Evolutionary conservation across 257 asterid genomes (phyloP).

Genomic region (Craterostigma plantagineum): DNA sequence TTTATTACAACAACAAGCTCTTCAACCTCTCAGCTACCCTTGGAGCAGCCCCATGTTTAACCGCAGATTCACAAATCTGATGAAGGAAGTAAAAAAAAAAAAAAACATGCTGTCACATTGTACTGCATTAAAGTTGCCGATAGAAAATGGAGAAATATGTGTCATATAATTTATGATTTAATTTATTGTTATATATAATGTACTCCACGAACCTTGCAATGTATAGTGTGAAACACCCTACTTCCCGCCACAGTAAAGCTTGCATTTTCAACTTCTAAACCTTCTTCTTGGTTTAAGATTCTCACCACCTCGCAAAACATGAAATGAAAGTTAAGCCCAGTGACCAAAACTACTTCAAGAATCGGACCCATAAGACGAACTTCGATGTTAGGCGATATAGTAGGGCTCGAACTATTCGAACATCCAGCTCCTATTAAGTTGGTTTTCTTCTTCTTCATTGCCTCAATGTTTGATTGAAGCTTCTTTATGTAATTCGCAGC

Average conservation of each 20-base stretch:
- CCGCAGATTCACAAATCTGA: no score
- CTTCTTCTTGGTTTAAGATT: constrained; percentile 38
- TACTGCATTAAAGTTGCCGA: no score
- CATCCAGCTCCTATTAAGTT: constrained; percentile 1
- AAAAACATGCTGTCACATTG: no score
- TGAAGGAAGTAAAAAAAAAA: no score
- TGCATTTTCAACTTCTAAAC: constrained; percentile 33
- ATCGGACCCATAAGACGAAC: constrained; percentile 25
- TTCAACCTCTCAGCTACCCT: no score
- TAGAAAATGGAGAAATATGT: no score
- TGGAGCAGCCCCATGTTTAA: no score
- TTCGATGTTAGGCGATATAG: constrained; percentile 28
- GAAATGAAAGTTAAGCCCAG: constrained; percentile 27
- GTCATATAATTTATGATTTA: no score
- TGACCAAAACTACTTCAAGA: constrained; percentile 29
- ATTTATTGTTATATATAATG: no score
- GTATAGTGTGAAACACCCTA: constrained; percentile 44
- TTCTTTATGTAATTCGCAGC: constrained; percentile 47
- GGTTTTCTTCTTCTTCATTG: constrained; percentile 37
- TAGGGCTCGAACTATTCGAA: constrained; percentile 3
- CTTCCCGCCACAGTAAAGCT: constrained; percentile 15
- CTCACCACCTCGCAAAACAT: constrained; percentile 29
- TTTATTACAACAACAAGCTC: no score
- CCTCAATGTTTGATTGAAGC: constrained; percentile 29
- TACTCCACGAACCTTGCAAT: constrained; percentile 25